Base-by-base conservation (phyloP, 1,284 basidiomycete species). In the Tylopilus sp. region DNA sequence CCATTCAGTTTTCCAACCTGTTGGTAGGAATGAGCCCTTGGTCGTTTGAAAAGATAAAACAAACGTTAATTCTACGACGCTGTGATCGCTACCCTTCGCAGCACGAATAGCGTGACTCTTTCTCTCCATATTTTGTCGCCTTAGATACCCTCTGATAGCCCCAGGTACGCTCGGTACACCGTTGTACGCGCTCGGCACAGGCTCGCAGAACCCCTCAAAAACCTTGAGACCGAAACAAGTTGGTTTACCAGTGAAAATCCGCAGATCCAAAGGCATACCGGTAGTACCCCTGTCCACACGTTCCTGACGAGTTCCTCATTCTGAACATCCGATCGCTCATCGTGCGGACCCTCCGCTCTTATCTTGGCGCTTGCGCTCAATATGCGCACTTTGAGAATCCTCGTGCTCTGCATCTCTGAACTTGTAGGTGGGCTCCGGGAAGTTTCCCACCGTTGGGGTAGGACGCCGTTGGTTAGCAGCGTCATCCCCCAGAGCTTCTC, bases 131-230 rank as follows among this genome's bases (percentile, higher is more conserved):
- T 64, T 65, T 39, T 62, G 57, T 19, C 9, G 42, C 25, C 59
- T 58, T 21, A 64, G 2, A 23, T 62, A 45, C 21, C 53, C 59
- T 28, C 59, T 51, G 8, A 66, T 60, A 11, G 49, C 47, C 5
- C 55, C 55, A 3, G 61, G 63, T 25, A 58, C 1, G n/a, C 35
- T 38, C 9, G 41, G 19, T 2, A 61, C 49, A 3, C n/a, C 37
- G 16, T 64, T 61, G 18, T 64, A 65, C 3, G 43, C 2, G 44
- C 59, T 51, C 4, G 58, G 58, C 2, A 63, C 49, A 16, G 59
- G 59, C 28, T 64, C 58, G 2, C 62, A 58, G 16, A 61, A 57
- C n/a, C 58, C 59, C 19, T 61, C 55, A 3, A 63, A 61, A n/a
- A 60, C 53, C 59, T 64, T 28, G 23, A 28, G 23, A 36, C 5